These are phyloP conservation scores for Nitzschia sp. DNA, from an alignment of 108 stramenopile genomes.

Conservation along the genomic window DNA sequence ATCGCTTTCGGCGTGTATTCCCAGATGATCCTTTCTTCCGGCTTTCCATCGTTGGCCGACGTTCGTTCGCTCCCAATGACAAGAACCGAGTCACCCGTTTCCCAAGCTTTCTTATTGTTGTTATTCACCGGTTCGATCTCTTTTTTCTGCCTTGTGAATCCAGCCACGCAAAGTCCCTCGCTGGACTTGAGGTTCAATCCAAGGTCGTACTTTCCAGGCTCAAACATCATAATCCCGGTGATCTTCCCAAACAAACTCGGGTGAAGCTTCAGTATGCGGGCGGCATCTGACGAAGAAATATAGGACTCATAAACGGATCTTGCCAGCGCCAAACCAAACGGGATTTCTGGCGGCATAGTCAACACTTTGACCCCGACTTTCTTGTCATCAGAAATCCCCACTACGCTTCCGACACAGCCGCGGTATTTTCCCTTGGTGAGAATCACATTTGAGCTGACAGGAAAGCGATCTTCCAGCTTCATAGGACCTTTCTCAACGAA, in stretches of 20 bases:
- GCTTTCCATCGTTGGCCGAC: slow-evolving; percentile 19
- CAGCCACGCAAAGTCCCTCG: slow-evolving; percentile 82
- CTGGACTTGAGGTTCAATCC: slow-evolving; percentile 93
- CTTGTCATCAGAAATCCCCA: slow-evolving; percentile 67
- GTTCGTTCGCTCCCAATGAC: slow-evolving; percentile 73
- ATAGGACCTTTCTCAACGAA: slow-evolving; percentile 86
- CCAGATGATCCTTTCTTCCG: slow-evolving; percentile 76
- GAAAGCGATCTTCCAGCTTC: slow-evolving; percentile 87
- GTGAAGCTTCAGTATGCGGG: slow-evolving; percentile 81
- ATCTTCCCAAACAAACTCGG: slow-evolving; percentile 84
- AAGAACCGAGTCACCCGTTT: slow-evolving; percentile 78
- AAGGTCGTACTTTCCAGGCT: slow-evolving; percentile 86
- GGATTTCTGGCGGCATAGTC: slow-evolving; percentile 84
- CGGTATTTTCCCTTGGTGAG: slow-evolving; percentile 78
- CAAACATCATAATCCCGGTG: slow-evolving; percentile 79
- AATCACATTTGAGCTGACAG: slow-evolving; percentile 72
- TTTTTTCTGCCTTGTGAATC: slow-evolving; percentile 76
- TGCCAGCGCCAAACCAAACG: slow-evolving; percentile 90
- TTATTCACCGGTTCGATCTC: slow-evolving; percentile 37
- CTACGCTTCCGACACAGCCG: slow-evolving; percentile 76
- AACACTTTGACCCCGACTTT: slow-evolving; percentile 85
- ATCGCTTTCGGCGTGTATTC: slow-evolving; percentile 94
- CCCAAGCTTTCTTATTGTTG: slow-evolving; percentile 66
- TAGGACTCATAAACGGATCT: slow-evolving; percentile 85
- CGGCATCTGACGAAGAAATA: slow-evolving; percentile 76